Evolutionary conservation across 805 yeast species (phyloP).

Genomic region (Hanseniaspora clermontiae): DNA sequence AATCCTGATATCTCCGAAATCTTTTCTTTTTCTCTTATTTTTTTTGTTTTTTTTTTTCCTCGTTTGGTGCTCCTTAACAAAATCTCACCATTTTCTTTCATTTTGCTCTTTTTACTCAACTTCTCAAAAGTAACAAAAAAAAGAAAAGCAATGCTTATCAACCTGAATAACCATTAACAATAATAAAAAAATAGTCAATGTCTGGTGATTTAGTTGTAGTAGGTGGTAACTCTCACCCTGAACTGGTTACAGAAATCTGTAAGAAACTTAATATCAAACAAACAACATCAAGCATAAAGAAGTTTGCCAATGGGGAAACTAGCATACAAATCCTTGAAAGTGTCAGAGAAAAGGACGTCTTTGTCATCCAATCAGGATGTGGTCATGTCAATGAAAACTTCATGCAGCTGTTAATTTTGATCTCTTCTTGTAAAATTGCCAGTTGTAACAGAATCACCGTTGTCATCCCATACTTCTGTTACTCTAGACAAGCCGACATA

Average conservation of each 20-base stretch:
- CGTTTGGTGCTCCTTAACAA: background rate
- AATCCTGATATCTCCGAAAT: background rate
- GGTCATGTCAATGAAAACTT: conserved; percentile 81
- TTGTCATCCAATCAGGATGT: conserved; percentile 72
- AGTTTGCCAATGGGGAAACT: conserved; percentile 86
- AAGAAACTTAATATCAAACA: conserved; percentile 59
- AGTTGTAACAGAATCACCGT: conserved; percentile 82
- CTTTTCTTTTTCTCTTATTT: background rate
- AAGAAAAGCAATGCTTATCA: too few species aligned
- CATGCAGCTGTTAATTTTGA: conserved; percentile 67
- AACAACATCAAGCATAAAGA: conserved; percentile 52
- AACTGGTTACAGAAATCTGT: conserved; percentile 62
- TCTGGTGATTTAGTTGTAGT: conserved; percentile 67
- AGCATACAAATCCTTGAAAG: conserved; percentile 74
- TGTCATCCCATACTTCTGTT: conserved; percentile 86
- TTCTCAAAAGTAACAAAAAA: background rate
- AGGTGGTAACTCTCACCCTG: conserved; percentile 85
- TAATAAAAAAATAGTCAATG: background rate
- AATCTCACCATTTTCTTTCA: background rate
- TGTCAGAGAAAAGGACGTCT: conserved; percentile 92
- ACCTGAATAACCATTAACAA: background rate
- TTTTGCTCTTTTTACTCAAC: background rate
- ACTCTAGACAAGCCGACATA: conserved; percentile 89
- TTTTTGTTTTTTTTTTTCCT: too few species aligned
- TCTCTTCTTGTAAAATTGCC: conserved; percentile 88